Base-by-base conservation (phyloP, 441 rosid species). In the Syzygium malaccense region DNA sequence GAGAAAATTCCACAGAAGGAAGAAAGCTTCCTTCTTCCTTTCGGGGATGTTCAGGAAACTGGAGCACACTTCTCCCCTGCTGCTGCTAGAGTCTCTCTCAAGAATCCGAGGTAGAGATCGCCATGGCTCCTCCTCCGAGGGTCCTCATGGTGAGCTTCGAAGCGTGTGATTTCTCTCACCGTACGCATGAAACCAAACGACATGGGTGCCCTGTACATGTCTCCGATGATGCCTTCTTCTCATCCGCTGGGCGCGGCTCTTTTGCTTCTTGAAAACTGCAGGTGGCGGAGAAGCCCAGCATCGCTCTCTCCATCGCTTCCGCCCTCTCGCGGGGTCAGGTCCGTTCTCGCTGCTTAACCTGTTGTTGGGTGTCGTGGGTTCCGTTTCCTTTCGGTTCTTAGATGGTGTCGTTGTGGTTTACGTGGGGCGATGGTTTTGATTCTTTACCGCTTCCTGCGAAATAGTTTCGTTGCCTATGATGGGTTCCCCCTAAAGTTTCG, bases 261-360 rank as follows among this genome's bases (percentile, higher is more conserved):
- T 45, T 45, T 45, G 1, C 14, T 84, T 55, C 23, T 48, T 56
- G 64, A 57, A 7, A 54, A 30, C 87, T 57, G 54, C 95, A 96
- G 99, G 97, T 96, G 86, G 99, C 99, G 17, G 99, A 97, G 95
- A 97, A 97, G 95, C 99, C 98, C 55, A 96, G 99, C 94, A 96
- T 97, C 80, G 99, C 99, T 23, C 92, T 91, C 92, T 96, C 98
- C 86, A 93, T 97, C 26, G 99, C 99, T 89, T 93, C 98, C 48
- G 95, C 92, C 28, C 97, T 96, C 91, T 96, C 98, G 23, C 93
- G 88, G 85, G 98, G 97, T 90, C 93, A 95, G 89, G 99, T 96
- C 90, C 87, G 89, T 58, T n/a, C 80, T 88, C 84, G 58, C 6
- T 57, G 55, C 28, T 7, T 13, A 78, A 32, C 79, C 88, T 79